These are phyloP conservation scores for Trichosporon sp. DNA, from an alignment of 1,284 basidiomycete species.

Conservation along the genomic window DNA sequence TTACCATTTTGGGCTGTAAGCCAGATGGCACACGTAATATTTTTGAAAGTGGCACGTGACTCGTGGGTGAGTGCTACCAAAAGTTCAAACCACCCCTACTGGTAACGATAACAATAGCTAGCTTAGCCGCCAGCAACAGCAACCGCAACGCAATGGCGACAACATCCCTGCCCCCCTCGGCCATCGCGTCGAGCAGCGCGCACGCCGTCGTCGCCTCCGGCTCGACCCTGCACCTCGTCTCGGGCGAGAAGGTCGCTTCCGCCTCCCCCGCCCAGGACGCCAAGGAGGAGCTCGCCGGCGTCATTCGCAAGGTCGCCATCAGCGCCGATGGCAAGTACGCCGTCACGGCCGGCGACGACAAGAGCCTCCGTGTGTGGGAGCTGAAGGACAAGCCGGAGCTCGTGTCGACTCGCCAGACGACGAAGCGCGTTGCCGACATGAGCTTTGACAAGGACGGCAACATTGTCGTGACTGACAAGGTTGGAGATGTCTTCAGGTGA, in stretches of 20 bases:
- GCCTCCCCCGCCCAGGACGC: conserved; percentile 29
- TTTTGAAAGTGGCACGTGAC: background rate
- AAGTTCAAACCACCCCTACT: background rate
- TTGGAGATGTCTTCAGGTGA: conserved; percentile 52
- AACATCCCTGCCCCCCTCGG: conserved; percentile 29
- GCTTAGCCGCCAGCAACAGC: background rate
- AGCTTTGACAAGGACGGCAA: conserved; percentile 34
- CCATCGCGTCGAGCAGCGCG: conserved; percentile 25
- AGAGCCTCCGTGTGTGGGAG: conserved; percentile 71
- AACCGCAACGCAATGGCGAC: conserved; percentile 10
- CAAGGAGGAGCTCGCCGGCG: conserved; percentile 34
- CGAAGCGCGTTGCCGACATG: conserved; percentile 38
- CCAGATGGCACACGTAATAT: background rate
- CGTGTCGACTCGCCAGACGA: conserved; percentile 25
- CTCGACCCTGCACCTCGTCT: conserved; percentile 26
- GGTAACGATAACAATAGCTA: background rate
- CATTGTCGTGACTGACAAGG: conserved; percentile 52
- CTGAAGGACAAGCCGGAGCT: conserved; percentile 12
- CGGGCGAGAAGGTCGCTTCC: conserved; percentile 19
- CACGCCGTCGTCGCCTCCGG: conserved; percentile 26
- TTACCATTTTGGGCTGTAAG: background rate
- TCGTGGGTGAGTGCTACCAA: background rate
- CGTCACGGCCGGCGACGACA: conserved; percentile 74
- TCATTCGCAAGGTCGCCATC: conserved; percentile 66
- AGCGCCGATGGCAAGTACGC: conserved; percentile 61